Evolutionary conservation across 2,329 filamentous ascomycete genomes (phyloP).

Genomic region (Fusarium humuli): DNA sequence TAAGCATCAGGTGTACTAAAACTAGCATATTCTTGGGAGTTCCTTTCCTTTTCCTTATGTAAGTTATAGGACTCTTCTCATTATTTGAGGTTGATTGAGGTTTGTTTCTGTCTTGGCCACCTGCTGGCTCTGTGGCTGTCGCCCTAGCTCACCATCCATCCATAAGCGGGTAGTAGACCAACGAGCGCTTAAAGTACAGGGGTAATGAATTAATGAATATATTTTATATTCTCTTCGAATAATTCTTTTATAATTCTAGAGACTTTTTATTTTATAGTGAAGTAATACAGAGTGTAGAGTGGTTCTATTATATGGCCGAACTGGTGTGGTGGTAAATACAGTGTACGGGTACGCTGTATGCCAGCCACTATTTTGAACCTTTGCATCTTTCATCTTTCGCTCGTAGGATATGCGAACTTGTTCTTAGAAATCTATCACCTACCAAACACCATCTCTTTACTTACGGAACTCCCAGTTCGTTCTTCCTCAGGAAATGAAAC

Average conservation of each 20-base stretch:
- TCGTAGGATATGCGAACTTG: too few species aligned
- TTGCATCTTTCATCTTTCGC: background rate
- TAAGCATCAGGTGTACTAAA: background rate
- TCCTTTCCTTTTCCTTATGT: background rate
- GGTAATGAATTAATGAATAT: background rate
- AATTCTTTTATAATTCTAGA: background rate
- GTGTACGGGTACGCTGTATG: background rate
- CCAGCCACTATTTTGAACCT: background rate
- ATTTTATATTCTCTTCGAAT: background rate
- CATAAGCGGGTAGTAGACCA: background rate
- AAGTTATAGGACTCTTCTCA: background rate
- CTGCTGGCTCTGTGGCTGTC: background rate
- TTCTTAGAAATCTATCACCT: background rate
- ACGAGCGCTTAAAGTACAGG: background rate
- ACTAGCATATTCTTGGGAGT: background rate
- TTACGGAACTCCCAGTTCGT: slow-evolving; percentile 30
- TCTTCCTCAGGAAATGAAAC: background rate
- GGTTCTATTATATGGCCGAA: background rate
- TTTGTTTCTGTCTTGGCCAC: background rate
- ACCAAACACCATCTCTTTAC: too few species aligned
- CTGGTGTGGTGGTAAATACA: background rate
- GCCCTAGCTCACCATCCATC: background rate
- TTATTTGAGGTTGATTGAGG: background rate
- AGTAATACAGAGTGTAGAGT: background rate
- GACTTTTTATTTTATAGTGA: background rate